phyloP scores from a whole-genome alignment of 441 rosid genomes.

The Eutrema salsugineum region DNA sequence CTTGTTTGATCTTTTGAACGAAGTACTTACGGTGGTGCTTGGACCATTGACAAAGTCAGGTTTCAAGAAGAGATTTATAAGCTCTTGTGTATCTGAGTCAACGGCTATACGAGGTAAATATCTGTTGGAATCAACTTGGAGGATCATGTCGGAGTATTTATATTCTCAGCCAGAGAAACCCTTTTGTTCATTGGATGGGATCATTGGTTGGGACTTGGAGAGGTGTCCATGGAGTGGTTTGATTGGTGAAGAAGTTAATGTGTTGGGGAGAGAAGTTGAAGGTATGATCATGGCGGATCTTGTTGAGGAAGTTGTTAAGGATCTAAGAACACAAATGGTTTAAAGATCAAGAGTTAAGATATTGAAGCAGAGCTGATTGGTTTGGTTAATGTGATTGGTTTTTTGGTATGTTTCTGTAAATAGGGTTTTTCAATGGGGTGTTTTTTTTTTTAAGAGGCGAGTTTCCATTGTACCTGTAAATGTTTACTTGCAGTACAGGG shows the following conservation, averaged over 20 bases:
- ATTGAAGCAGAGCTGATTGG: slow-evolving; percentile 16
- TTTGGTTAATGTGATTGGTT: slow-evolving; percentile 22
- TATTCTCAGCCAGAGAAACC: slow-evolving; percentile 49
- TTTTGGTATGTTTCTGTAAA: slow-evolving; percentile 27
- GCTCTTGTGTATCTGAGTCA: slow-evolving; percentile 17
- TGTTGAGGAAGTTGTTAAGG: slow-evolving; percentile 58
- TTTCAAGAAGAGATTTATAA: slow-evolving; percentile 43
- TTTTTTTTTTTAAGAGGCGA: neutral
- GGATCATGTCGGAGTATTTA: slow-evolving; percentile 43
- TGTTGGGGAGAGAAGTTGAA: slow-evolving; percentile 65
- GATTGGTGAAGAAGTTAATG: slow-evolving; percentile 51
- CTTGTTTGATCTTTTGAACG: slow-evolving; percentile 73
- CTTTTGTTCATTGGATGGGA: slow-evolving; percentile 39
- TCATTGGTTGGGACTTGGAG: slow-evolving; percentile 49
- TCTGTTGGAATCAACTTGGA: slow-evolving; percentile 62
- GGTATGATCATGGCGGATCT: slow-evolving; percentile 53
- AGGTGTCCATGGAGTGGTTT: slow-evolving; percentile 56
- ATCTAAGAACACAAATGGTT: slow-evolving; percentile 20
- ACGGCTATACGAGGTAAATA: slow-evolving; percentile 43
- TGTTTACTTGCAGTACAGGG: slow-evolving; percentile 22
- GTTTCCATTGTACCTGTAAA: slow-evolving; percentile 20
- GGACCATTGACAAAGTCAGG: slow-evolving; percentile 47
- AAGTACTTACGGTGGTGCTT: slow-evolving; percentile 56
- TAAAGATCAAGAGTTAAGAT: slow-evolving; percentile 9
- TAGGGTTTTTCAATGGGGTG: neutral